Evolutionary conservation across 805 yeast species (phyloP), one percentile per base, ranked within the genome.

Genomic region (Candida anglica): DNA sequence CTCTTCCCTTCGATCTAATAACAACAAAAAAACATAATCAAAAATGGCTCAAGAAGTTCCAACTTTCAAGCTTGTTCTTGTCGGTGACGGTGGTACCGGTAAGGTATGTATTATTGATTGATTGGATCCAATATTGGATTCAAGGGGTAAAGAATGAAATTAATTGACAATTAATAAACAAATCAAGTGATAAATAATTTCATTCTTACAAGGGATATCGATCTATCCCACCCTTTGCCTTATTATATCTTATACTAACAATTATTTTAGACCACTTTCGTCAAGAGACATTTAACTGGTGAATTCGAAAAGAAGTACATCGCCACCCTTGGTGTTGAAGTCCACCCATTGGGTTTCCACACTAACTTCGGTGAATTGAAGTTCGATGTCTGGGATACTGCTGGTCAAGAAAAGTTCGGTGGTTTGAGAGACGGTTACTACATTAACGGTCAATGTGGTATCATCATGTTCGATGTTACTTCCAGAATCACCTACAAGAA

Each of bases 61-160:
- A 53, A 86, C 96, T 50, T 93, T 93, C 72, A 93, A 93, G 77
- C 81, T 93, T 68, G 99, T 93, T 57, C 81, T 93, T 60, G 98
- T 93, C 71, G 99, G 99, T 66, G 99, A 93, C 65, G 99, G 99
- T 78, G 99, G 99, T 81, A 93, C 98, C 69, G 99, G 99, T 75
- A 93, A 93, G 71, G 81, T 75, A 55, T 47, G 78, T 71, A 14
- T 11, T 21, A 21, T 11, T 9, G 23, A 21, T 21, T 11, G 23
- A 21, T 21, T 21, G 23, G 11, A n/a, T n/a, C n/a, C n/a, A n/a
- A n/a, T n/a, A n/a, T n/a, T 22, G n/a, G 30, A 27, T 23, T 23
- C 8, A 18, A 28, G 6, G 13, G 5, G 26, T 11, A 20, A 20
- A 20, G 22, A n/a, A n/a, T n/a, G n/a, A n/a, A n/a, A n/a, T n/a